Evolutionary conservation across 371 early-diverging fungal species (phyloP), one percentile per base, ranked within the genome.

Genomic region (Nematocida ironsii): DNA sequence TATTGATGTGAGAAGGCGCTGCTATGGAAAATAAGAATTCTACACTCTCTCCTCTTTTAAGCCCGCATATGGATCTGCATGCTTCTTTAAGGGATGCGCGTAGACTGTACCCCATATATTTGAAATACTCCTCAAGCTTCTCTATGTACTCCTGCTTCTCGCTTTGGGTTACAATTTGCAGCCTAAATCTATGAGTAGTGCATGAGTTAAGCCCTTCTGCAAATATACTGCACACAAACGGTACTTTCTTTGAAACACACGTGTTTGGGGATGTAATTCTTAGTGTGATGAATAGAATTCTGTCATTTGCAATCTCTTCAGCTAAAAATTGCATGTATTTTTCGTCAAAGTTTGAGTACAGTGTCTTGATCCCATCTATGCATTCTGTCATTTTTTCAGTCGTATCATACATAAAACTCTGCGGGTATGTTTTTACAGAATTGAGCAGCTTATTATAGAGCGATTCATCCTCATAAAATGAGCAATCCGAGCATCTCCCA

Each of bases 211-310:
- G n/a, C 16, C 68, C 61, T 52, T 75, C 69, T 25, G 52, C 69
- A 52, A 75, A 54, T 27, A 75, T 42, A 33, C 66, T 62, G 57
- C 68, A 64, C 20, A 75, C 55, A 76, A 75, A n/a, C 7, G 76
- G 76, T 1, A 39, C 54, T 16, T 69, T 54, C 4, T 42, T 44
- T 23, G 33, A 33, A 4, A n/a, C n/a, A 11, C 13, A 18, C 6
- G 69, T 58, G 16, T 45, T 9, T 48, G 50, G 20, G 4, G 76
- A 6, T n/a, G 39, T 45, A 50, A 75, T 16, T 5, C n/a, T 27
- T 11, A 75, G 25, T 6, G 13, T 20, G 7, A 75, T 54, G 16
- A 9, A 42, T 13, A 67, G 52, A 4, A 75, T 40, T 45, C 54
- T 16, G 50, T 68, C 42, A 9, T 57, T 68, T 13, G 62, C 18